A percentile compares a stretch with the other conserved stretches of the same genome.
Evolutionary conservation across 108 stramenopile genomes (phyloP).

Genomic region (Nitzschia sp.): DNA sequence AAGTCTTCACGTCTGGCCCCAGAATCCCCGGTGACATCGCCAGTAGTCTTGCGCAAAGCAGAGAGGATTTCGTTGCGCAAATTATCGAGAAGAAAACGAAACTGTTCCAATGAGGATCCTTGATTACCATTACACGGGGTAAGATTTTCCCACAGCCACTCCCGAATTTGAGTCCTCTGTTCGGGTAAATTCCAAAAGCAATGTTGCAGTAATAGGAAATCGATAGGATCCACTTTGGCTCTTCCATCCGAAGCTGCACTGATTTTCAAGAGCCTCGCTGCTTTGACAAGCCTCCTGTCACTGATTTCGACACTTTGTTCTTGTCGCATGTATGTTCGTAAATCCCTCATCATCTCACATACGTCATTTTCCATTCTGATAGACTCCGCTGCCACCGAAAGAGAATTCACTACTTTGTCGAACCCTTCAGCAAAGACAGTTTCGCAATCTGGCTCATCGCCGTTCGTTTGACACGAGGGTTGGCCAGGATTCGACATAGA

Average conservation of each 20-base stretch:
- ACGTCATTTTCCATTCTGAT: slow-evolving; percentile 41
- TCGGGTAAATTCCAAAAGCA: slow-evolving; percentile 66
- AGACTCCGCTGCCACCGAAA: slow-evolving; percentile 37
- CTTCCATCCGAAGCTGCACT: slow-evolving; percentile 69
- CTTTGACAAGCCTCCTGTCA: slow-evolving; percentile 69
- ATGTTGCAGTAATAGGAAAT: slow-evolving; percentile 63
- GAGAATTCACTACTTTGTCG: slow-evolving; percentile 27
- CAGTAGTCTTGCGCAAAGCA: slow-evolving; percentile 54
- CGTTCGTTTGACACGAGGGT: slow-evolving; percentile 6
- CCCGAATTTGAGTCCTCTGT: slow-evolving; percentile 41
- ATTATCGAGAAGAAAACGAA: slow-evolving; percentile 57
- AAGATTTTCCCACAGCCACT: slow-evolving; percentile 67
- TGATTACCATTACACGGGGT: slow-evolving; percentile 34
- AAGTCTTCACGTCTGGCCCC: slow-evolving; percentile 62
- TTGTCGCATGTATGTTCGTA: slow-evolving; percentile 54
- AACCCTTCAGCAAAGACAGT: slow-evolving; percentile 27
- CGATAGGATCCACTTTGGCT: slow-evolving; percentile 53
- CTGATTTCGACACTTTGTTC: slow-evolving; percentile 55
- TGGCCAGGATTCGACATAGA: slow-evolving; percentile 37
- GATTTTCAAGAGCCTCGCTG: slow-evolving; percentile 53
- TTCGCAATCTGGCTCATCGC: slow-evolving; percentile 1
- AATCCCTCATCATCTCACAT: slow-evolving; percentile 47
- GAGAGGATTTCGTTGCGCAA: slow-evolving; percentile 45
- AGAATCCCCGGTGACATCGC: slow-evolving; percentile 51
- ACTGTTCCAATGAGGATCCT: slow-evolving; percentile 9